These are phyloP conservation scores for Volvox reticuliferus DNA, from an alignment of 139 green algal species.

Conservation along the genomic window DNA sequence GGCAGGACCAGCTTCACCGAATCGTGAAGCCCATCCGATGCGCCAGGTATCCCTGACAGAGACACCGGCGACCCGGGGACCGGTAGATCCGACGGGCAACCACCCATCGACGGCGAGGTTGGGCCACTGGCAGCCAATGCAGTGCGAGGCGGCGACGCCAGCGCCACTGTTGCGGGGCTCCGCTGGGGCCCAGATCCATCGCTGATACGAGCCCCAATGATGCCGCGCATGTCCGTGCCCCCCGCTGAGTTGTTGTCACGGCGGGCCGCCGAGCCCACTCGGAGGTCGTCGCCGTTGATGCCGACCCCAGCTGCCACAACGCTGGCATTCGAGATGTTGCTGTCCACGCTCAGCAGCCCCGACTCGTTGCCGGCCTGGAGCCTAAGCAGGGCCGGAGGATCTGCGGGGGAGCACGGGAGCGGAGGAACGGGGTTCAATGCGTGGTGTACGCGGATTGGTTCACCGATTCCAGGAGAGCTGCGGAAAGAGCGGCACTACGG, in stretches of 20 bases:
- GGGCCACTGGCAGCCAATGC: not conserved
- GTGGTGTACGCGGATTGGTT: too few species aligned
- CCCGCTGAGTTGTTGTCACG: not conserved
- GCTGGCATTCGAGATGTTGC: not conserved
- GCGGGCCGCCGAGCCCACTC: not conserved
- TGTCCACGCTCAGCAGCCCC: not conserved
- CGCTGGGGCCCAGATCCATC: not conserved
- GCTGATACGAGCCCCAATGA: not conserved
- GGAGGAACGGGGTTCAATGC: too few species aligned
- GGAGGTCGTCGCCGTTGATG: not conserved
- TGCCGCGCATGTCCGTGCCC: not conserved
- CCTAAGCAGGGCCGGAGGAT: not conserved
- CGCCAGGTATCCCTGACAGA: not conserved
- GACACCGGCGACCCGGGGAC: not conserved
- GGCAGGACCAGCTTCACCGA: slow-evolving; percentile 36
- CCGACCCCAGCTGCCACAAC: not conserved
- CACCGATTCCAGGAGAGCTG: too few species aligned
- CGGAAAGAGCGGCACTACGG: too few species aligned
- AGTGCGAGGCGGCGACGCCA: not conserved
- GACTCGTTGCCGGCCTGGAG: not conserved
- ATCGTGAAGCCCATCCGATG: slow-evolving; percentile 7
- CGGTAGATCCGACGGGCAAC: not conserved
- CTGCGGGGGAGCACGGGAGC: not conserved
- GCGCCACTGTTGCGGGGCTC: not conserved
- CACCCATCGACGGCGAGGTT: not conserved